Evolutionary conservation across 257 asterid species (phyloP).

Genomic region (Petrea volubilis): DNA sequence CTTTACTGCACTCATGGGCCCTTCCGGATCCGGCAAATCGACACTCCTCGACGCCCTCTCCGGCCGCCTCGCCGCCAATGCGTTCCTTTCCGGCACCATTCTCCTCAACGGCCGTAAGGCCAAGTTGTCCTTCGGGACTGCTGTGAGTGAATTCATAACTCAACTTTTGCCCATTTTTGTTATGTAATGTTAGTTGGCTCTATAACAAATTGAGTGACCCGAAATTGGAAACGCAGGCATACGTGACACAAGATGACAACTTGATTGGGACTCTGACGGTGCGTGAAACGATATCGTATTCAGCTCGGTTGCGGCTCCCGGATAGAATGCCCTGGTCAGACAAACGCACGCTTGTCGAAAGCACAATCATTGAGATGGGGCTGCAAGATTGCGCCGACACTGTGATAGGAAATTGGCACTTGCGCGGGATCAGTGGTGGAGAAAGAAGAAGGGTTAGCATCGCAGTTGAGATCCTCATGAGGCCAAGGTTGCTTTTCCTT

Average conservation of each 20-base stretch:
- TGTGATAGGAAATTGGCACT: constrained; percentile 94
- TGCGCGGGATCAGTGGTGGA: constrained; percentile 95
- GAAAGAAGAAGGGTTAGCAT: constrained; percentile 94
- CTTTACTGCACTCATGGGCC: constrained; percentile 96
- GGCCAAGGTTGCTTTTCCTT: constrained; percentile 91
- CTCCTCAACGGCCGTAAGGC: constrained; percentile 92
- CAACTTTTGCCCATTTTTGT: no score
- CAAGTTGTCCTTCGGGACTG: constrained; percentile 86
- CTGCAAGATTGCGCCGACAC: constrained; percentile 98
- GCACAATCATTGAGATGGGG: constrained; percentile 96
- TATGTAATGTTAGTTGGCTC: no score
- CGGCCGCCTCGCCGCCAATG: constrained; percentile 86
- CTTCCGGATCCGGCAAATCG: constrained; percentile 96
- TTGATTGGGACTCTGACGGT: constrained; percentile 93
- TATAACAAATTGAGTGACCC: no score
- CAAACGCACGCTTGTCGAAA: constrained; percentile 74
- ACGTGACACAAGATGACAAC: constrained; percentile 95
- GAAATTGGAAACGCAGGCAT: constrained; percentile 49
- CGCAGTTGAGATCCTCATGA: constrained; percentile 85
- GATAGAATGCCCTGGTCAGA: constrained; percentile 82
- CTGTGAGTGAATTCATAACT: constrained; percentile 68
- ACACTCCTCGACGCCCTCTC: constrained; percentile 91
- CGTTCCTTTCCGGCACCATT: constrained; percentile 78
- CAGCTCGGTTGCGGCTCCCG: constrained; percentile 84
- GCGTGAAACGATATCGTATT: constrained; percentile 81